Base-by-base conservation (phyloP, 805 yeast species). In the Kuraishia piskuri region DNA sequence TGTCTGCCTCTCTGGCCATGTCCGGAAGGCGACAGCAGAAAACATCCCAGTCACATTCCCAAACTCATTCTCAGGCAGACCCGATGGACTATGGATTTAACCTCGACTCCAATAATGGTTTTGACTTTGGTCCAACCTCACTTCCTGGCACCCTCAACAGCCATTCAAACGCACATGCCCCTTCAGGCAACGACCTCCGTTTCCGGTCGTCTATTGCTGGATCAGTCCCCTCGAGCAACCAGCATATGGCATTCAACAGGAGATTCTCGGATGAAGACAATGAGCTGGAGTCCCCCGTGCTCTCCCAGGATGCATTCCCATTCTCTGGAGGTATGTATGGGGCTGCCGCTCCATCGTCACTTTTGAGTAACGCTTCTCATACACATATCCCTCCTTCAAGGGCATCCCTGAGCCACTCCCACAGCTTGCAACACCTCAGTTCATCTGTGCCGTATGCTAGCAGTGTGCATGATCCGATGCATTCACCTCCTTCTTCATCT, bases 401-500 rank as follows among this genome's bases (percentile, higher is more conserved):
- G 40, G 17, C 40, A 31, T 31, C 40, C 17, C 17, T 31, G 17
- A 31, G n/a, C 9, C 40, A 31, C 17, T 31, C 40, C 7, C 40
- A 31, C 9, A 31, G 40, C 40, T 31, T 31, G 3, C 40, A 31
- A 12, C 40, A 31, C 4, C 40, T 31, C n/a, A 31, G 40, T 10
- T 7, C 17, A 7, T 31, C 40, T 12, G 40, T 31, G 17, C 40
- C 17, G 14, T 31, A 31, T 10, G n/a, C 40, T 12, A n/a, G 40
- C 17, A 31, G 40, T 10, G 40, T 31, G 14, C 40, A 31, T 12
- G 40, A 31, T 31, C 14, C 40, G 7, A 54, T 57, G 22, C 56
- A 56, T 40, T 57, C 60, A 14, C 58, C 60, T n/a, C 57, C 58
- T 7, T 31, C 48, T 22, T 59, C 58, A 2, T 59, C 68, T 8